Conservation (phyloP, 2,329 filamentous ascomycete species). For the Aspergillus niger region DNA sequence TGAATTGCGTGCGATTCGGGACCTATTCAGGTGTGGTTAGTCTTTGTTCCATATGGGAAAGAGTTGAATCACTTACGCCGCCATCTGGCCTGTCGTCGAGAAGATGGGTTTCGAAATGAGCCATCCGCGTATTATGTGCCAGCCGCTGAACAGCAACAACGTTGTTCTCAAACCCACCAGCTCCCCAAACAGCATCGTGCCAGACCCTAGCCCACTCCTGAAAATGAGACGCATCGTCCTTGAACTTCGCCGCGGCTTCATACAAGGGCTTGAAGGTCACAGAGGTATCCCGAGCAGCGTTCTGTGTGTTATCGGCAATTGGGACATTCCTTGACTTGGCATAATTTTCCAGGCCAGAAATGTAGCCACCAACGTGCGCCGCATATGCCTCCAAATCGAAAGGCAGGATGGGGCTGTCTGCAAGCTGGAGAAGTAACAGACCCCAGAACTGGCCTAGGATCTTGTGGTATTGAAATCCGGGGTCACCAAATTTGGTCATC, state of each 20-base stretch:
- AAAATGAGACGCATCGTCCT: slow-evolving; percentile 64
- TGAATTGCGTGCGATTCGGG: slow-evolving; percentile 87
- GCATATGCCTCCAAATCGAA: slow-evolving; percentile 79
- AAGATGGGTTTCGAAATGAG: slow-evolving; percentile 77
- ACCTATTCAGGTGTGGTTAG: slow-evolving; percentile 54
- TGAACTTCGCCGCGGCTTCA: slow-evolving; percentile 64
- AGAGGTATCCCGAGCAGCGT: slow-evolving; percentile 22
- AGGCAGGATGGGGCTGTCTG: slow-evolving; percentile 77
- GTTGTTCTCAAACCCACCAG: slow-evolving; percentile 74
- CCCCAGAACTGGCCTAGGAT: slow-evolving; percentile 77
- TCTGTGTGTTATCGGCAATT: slow-evolving; percentile 19
- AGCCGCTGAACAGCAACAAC: slow-evolving; percentile 67
- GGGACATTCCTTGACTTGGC: slow-evolving; percentile 56
- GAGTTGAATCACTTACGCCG: slow-evolving; percentile 63
- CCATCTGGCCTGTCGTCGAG: slow-evolving; percentile 72
- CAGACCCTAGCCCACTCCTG: slow-evolving; percentile 75
- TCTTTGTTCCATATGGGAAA: background rate
- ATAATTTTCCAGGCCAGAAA: slow-evolving; percentile 68
- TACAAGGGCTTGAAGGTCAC: slow-evolving; percentile 62
- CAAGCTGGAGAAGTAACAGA: slow-evolving; percentile 80
- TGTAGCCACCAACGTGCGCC: slow-evolving; percentile 63
- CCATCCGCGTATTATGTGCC: slow-evolving; percentile 77
- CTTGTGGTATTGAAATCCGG: slow-evolving; percentile 77
- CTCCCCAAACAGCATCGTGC: slow-evolving; percentile 70
- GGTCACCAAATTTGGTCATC: slow-evolving; percentile 79